These are phyloP conservation scores for Lotmaria passim DNA, from an alignment of 208 protist genomes.

Conservation along the genomic window DNA sequence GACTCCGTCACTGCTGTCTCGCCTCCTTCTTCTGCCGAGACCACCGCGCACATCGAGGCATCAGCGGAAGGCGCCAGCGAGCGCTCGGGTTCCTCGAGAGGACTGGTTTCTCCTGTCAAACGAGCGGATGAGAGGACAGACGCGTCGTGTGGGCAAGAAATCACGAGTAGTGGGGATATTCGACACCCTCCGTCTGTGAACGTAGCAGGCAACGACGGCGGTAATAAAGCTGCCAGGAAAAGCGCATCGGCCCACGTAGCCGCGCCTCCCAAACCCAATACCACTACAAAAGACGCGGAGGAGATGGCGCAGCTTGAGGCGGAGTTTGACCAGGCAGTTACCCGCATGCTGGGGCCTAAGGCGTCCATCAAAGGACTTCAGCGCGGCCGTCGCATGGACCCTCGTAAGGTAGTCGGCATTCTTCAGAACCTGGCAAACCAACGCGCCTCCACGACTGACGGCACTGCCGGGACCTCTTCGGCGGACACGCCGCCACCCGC, in stretches of 20 bases:
- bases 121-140: background rate
- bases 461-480: background rate
- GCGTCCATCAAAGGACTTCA: constrained; percentile 59
- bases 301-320: constrained; percentile 27
- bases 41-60: constrained; percentile 23
- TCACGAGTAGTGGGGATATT: too few species aligned
- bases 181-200: too few species aligned
- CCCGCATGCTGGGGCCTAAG: constrained; percentile 43
- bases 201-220: constrained; percentile 3
- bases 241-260: background rate
- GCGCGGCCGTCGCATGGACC: constrained; percentile 71
- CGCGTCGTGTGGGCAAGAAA: too few species aligned
- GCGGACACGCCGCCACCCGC: background rate
- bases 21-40: constrained; percentile 20
- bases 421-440: constrained; percentile 48
- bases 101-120: background rate
- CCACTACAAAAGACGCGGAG: background rate
- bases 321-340: constrained; percentile 31
- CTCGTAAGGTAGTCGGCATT: constrained; percentile 50
- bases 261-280: background rate
- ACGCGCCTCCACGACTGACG: background rate
- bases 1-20: constrained; percentile 19
- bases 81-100: background rate
- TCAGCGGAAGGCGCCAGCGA: background rate
- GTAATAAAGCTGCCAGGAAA: background rate